Evolutionary conservation across 1,139 yeast species (phyloP).

Genomic region (Lodderomyces theae): DNA sequence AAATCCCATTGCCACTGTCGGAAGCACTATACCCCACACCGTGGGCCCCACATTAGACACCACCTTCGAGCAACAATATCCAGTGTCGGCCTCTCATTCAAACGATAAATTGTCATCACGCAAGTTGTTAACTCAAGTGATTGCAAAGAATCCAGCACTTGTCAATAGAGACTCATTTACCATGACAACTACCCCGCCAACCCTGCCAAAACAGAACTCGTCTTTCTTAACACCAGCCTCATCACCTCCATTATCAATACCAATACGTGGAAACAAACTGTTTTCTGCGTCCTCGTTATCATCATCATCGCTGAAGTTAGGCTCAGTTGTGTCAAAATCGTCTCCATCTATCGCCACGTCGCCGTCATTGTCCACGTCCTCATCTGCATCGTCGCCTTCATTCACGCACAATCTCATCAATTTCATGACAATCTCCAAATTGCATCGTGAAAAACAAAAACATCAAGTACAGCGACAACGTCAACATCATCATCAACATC

Average conservation of each 20-base stretch:
- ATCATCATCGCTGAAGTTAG: neutral
- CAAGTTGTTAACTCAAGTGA: constrained; percentile 3
- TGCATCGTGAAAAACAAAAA: constrained; percentile 1
- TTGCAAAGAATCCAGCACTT: constrained; percentile 1
- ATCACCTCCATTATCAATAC: constrained; percentile 3
- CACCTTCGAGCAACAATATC: neutral
- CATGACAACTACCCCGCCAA: neutral
- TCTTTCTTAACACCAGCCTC: neutral
- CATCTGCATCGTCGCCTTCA: constrained; percentile 5
- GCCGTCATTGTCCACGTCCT: neutral
- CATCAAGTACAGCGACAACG: constrained; percentile 5
- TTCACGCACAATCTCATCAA: constrained; percentile 1
- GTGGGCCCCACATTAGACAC: constrained; percentile 32
- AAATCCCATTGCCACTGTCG: constrained; percentile 34
- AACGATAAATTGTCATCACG: constrained; percentile 3
- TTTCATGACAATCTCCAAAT: constrained; percentile 2
- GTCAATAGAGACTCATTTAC: neutral
- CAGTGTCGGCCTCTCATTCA: constrained; percentile 3
- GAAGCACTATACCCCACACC: constrained; percentile 15
- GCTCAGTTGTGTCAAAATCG: neutral
- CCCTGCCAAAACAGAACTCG: neutral
- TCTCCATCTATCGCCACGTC: constrained; percentile 1
- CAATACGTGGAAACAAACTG: neutral
- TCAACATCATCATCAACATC: neutral
- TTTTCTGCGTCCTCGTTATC: neutral